Evolutionary conservation across 371 early-diverging fungal genomes (phyloP).

Genomic region (Mortierella sp.): DNA sequence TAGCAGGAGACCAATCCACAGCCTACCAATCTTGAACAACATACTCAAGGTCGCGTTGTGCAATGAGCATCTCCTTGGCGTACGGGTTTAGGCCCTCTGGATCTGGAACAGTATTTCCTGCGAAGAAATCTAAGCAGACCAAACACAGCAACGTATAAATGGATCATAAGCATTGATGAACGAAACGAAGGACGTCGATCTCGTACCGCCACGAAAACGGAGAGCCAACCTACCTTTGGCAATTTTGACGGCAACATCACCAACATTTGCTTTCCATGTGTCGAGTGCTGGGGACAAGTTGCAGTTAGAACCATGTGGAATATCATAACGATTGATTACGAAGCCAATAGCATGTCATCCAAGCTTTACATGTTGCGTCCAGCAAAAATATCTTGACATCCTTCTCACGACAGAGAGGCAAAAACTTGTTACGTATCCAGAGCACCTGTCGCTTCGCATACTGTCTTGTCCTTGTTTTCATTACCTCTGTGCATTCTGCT

Average conservation of each 20-base stretch:
- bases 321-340: background rate
- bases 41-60: conserved; percentile 44
- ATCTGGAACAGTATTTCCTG: conserved; percentile 41
- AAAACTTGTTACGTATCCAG: conserved; percentile 91
- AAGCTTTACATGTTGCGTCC: conserved; percentile 77
- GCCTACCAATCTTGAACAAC: background rate
- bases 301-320: background rate
- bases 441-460: conserved; percentile 90
- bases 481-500: conserved; percentile 71
- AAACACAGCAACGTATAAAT: too few relatives aligned
- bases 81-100: conserved; percentile 28
- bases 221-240: conserved; percentile 56
- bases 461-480: conserved; percentile 88
- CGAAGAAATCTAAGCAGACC: conserved; percentile 50
- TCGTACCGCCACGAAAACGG: too few relatives aligned
- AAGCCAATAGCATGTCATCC: background rate
- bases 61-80: conserved; percentile 45
- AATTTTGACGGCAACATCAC: conserved; percentile 61
- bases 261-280: conserved; percentile 66
- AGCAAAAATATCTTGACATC: conserved; percentile 72
- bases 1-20: too few relatives aligned
- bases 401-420: conserved; percentile 62
- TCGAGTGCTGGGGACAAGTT: conserved; percentile 56
- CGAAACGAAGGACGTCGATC: too few relatives aligned
- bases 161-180: background rate